Percentiles rank a stretch among this genome's conserved stretches.
These are phyloP conservation scores for Erigeron philadelphicus DNA, from an alignment of 140 eudicot genomes.

Conservation along the genomic window DNA sequence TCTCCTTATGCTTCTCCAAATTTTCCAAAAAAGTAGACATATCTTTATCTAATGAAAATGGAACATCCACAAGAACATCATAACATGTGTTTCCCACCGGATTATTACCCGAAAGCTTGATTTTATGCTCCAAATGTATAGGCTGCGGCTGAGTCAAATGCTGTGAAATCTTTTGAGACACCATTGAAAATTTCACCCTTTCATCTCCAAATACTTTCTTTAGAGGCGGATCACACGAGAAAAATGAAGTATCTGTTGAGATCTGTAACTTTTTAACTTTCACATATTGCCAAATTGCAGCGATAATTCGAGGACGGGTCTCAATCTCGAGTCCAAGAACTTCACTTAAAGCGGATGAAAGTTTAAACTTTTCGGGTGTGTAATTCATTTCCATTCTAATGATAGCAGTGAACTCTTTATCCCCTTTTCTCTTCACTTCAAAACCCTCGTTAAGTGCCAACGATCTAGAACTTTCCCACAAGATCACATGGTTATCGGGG, in stretches of 20 bases:
- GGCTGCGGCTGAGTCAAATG: conserved; percentile 69
- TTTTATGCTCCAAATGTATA: conserved; percentile 78
- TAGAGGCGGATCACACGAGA: conserved; percentile 75
- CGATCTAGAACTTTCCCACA: conserved; percentile 84
- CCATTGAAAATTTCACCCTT: conserved; percentile 63
- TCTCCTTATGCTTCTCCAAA: conserved; percentile 68
- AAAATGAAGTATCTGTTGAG: conserved; percentile 63
- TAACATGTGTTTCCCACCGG: conserved; percentile 70
- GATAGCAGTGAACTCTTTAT: conserved; percentile 74
- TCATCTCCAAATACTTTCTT: conserved; percentile 80
- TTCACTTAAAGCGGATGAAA: conserved; percentile 62
- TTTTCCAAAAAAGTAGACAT: conserved; percentile 54
- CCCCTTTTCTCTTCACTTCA: conserved; percentile 88
- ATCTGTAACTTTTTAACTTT: conserved; percentile 64
- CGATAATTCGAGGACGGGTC: conserved; percentile 66
- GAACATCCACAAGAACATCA: conserved; percentile 79
- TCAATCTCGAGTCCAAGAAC: conserved; percentile 76
- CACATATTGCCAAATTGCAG: conserved; percentile 88
- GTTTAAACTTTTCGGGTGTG: conserved; percentile 72
- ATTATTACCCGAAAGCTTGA: conserved; percentile 68
- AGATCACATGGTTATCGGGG: conserved; percentile 81
- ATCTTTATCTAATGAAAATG: conserved; percentile 64
- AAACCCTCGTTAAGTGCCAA: conserved; percentile 69
- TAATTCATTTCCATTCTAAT: conserved; percentile 79
- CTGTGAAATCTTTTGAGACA: conserved; percentile 56